phyloP scores from a whole-genome alignment of 1,284 basidiomycete genomes.

The Athelia psychrophila region DNA sequence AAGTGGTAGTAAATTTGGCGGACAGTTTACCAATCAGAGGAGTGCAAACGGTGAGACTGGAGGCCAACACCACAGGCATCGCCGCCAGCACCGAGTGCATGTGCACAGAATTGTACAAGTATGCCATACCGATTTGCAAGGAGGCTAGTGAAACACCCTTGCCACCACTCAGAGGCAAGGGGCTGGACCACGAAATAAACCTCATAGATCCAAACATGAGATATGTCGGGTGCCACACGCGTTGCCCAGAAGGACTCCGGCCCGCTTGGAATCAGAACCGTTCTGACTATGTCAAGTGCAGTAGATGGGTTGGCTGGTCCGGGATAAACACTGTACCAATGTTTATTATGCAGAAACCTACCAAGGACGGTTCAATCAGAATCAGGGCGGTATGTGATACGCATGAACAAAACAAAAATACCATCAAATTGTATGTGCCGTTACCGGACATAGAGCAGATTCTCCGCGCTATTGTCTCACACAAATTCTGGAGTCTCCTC shows the following conservation, averaged over 20 bases:
- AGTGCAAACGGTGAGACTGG: no score
- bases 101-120: neutral
- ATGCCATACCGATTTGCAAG: neutral
- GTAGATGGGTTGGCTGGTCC: neutral
- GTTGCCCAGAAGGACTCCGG: neutral
- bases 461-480: neutral
- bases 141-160: neutral
- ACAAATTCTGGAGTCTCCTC: constrained; percentile 19
- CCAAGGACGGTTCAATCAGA: neutral
- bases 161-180: neutral
- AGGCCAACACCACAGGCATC: no score
- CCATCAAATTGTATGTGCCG: neutral
- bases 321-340: neutral
- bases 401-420: neutral
- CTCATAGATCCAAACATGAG: neutral
- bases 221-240: neutral
- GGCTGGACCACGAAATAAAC: neutral
- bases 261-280: neutral
- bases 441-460: neutral
- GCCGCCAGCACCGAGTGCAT: neutral
- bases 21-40: no score
- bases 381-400: neutral
- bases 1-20: no score
- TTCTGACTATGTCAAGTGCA: neutral
- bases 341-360: neutral